phyloP scores from a whole-genome alignment of 192 early-diverging fungal genomes.

The Umbelopsis isabellina region DNA sequence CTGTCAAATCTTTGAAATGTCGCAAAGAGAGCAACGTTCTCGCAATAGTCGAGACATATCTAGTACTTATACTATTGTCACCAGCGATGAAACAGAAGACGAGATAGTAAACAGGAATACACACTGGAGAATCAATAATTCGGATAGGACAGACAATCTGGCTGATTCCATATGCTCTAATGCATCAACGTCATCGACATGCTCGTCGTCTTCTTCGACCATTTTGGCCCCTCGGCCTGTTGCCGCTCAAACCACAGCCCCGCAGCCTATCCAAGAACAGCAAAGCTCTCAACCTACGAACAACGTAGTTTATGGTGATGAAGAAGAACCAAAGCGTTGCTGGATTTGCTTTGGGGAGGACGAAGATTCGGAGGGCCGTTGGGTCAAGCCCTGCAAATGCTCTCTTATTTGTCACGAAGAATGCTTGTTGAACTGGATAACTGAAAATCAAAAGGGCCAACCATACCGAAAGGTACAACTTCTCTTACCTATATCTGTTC shows the following conservation, averaged over 20 bases:
- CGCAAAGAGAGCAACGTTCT: constrained; percentile 19
- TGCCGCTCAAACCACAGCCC: neutral
- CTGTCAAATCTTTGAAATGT: constrained; percentile 18
- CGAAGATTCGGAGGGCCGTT: constrained; percentile 57
- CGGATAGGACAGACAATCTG: constrained; percentile 2
- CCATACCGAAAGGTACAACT: constrained; percentile 47
- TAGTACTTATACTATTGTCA: constrained; percentile 10
- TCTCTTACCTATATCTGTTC: neutral
- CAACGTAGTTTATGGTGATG: neutral
- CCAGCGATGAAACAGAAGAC: constrained; percentile 6
- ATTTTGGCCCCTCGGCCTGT: neutral
- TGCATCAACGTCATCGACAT: constrained; percentile 7
- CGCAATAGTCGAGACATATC: constrained; percentile 3
- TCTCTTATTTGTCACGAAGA: constrained; percentile 79
- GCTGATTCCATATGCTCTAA: constrained; percentile 16
- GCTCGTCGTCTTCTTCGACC: constrained; percentile 4
- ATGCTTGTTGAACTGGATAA: constrained; percentile 77
- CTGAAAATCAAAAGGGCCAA: constrained; percentile 63
- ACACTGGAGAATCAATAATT: constrained; percentile 7
- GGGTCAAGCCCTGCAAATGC: constrained; percentile 75
- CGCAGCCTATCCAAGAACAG: neutral
- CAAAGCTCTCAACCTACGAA: neutral
- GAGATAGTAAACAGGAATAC: constrained; percentile 3
- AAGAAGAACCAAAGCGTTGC: constrained; percentile 49
- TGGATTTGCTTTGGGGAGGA: constrained; percentile 84